phyloP scores from a whole-genome alignment of 2,329 filamentous ascomycete genomes.

The Paraphaeosphaeria sporulosa region DNA sequence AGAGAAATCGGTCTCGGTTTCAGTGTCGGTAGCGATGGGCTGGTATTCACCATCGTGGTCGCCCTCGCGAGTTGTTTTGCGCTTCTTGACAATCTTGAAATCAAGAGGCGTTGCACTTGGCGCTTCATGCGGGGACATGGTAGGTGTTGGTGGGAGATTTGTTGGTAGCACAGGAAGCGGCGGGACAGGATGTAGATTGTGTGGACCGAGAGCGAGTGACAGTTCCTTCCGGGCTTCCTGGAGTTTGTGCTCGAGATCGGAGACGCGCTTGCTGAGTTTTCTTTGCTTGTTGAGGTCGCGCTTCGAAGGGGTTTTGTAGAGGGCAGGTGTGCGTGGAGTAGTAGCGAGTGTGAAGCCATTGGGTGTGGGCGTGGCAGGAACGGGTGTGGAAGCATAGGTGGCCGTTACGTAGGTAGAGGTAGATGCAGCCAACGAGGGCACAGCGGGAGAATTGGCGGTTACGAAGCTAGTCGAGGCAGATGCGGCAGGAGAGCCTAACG shows the following conservation, averaged over 20 bases:
- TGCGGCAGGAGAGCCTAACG: background rate
- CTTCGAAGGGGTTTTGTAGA: constrained; percentile 61
- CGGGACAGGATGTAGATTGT: constrained; percentile 50
- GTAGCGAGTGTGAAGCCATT: constrained; percentile 9
- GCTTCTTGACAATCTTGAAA: constrained; percentile 47
- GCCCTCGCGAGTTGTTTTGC: constrained; percentile 39
- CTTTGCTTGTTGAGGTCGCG: constrained; percentile 65
- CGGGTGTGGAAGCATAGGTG: background rate
- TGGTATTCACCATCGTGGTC: constrained; percentile 42
- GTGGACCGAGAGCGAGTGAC: constrained; percentile 50
- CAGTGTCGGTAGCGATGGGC: constrained; percentile 23
- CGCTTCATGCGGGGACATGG: constrained; percentile 24
- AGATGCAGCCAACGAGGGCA: no score
- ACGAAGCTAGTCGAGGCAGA: no score
- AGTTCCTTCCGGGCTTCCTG: constrained; percentile 64
- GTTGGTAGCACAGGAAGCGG: constrained; percentile 34
- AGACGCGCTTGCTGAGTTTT: constrained; percentile 66
- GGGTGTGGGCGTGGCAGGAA: constrained; percentile 20
- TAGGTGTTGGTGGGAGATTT: constrained; percentile 37
- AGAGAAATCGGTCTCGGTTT: constrained; percentile 30
- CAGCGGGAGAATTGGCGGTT: no score
- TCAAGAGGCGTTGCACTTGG: constrained; percentile 15
- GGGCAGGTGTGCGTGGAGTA: constrained; percentile 31
- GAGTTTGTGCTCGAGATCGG: constrained; percentile 66
- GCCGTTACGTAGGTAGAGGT: no score